Evolutionary conservation across 2,329 filamentous ascomycete species (phyloP).

Genomic region (Piedraia hortae): DNA sequence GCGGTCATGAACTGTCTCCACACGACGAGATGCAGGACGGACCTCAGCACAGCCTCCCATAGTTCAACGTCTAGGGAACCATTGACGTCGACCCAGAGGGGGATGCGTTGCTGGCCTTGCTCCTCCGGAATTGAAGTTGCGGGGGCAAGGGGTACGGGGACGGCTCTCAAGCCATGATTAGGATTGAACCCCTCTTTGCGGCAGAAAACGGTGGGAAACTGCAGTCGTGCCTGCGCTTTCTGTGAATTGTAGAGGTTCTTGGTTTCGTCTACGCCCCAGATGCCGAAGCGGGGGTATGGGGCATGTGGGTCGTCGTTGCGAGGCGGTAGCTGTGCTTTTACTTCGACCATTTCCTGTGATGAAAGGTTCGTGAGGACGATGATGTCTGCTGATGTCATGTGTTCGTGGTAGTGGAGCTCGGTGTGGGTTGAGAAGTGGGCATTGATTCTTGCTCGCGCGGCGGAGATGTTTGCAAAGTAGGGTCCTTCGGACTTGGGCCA

Average conservation of each 20-base stretch:
- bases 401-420: constrained; percentile 23
- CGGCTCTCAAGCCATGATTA: constrained; percentile 23
- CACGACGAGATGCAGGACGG: constrained; percentile 33
- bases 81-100: constrained; percentile 47
- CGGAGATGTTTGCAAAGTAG: constrained; percentile 8
- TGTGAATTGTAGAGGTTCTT: constrained; percentile 44
- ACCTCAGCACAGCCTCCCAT: constrained; percentile 36
- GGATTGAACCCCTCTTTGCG: constrained; percentile 32
- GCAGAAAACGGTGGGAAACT: constrained; percentile 32
- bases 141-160: constrained; percentile 8
- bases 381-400: constrained; percentile 34
- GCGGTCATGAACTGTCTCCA: constrained; percentile 31
- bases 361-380: constrained; percentile 41
- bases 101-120: constrained; percentile 18
- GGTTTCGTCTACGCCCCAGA: constrained; percentile 41
- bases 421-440: constrained; percentile 13
- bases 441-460: constrained; percentile 6
- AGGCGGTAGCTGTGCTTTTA: constrained; percentile 28
- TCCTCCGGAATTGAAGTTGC: constrained; percentile 3
- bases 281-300: constrained; percentile 18
- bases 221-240: constrained; percentile 34
- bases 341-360: constrained; percentile 26
- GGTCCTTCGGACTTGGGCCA: constrained; percentile 15
- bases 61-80: constrained; percentile 28
- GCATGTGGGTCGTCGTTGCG: constrained; percentile 24